Percentiles rank a stretch among this genome's conserved stretches.
Evolutionary conservation across 495 filamentous ascomycete species (phyloP).

Genomic region (Parathielavia appendiculata): DNA sequence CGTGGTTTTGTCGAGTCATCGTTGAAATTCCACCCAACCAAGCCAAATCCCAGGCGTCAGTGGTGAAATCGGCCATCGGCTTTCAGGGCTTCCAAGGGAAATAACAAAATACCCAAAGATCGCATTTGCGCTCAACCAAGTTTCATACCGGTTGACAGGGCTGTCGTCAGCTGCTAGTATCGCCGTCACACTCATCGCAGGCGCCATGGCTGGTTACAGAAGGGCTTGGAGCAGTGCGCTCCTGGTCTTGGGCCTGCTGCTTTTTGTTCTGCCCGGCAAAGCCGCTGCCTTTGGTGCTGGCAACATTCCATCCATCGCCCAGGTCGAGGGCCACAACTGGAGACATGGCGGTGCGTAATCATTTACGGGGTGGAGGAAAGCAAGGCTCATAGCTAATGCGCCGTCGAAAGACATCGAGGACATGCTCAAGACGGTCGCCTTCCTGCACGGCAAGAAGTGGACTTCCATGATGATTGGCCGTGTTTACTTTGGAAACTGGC

Average conservation of each 20-base stretch:
- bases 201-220: slow-evolving; percentile 37
- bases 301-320: slow-evolving; percentile 90
- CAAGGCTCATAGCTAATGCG: not conserved
- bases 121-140: slow-evolving; percentile 4
- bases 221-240: slow-evolving; percentile 41
- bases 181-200: not conserved
- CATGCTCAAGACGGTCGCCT: slow-evolving; percentile 82
- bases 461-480: slow-evolving; percentile 82
- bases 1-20: not conserved
- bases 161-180: not conserved
- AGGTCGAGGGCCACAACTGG: slow-evolving; percentile 93
- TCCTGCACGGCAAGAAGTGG: slow-evolving; percentile 90
- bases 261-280: slow-evolving; percentile 60
- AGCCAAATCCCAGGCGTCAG: not conserved
- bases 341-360: slow-evolving; percentile 65
- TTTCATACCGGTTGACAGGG: not conserved
- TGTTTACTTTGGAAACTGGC: slow-evolving; percentile 87
- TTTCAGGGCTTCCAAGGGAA: not conserved
- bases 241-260: slow-evolving; percentile 45
- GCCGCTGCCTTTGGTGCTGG: slow-evolving; percentile 85
- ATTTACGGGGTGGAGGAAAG: not conserved
- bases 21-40: not conserved
- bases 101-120: not conserved
- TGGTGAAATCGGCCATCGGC: not conserved
- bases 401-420: slow-evolving; percentile 69